These are phyloP conservation scores for Blastobotrys parvus DNA, from an alignment of 805 yeast genomes.

Conservation along the genomic window DNA sequence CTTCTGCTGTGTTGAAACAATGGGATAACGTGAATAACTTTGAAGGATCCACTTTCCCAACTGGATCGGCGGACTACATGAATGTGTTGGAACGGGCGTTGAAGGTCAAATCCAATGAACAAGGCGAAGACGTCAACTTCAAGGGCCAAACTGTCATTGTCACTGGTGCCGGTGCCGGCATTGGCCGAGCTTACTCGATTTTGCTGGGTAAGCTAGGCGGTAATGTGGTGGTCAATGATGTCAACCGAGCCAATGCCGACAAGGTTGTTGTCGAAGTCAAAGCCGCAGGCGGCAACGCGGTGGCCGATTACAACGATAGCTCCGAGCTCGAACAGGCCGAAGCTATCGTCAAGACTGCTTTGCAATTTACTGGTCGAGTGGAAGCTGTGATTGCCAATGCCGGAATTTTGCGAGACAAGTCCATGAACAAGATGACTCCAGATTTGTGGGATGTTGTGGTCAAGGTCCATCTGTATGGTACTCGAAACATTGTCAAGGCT, in stretches of 20 bases:
- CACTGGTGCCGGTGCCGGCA: conserved; percentile 93
- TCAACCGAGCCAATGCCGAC: conserved; percentile 63
- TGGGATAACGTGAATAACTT: conserved; percentile 59
- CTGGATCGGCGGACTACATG: conserved; percentile 61
- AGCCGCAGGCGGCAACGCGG: conserved; percentile 68
- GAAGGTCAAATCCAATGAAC: conserved; percentile 48
- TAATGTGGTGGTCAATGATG: conserved; percentile 88
- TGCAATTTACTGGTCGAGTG: conserved; percentile 69
- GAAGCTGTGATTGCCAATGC: conserved; percentile 89
- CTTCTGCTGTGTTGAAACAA: conserved; percentile 69
- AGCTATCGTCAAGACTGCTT: conserved; percentile 73
- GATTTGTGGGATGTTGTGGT: conserved; percentile 76
- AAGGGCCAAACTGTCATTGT: conserved; percentile 80
- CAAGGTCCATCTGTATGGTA: conserved; percentile 75
- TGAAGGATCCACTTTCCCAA: conserved; percentile 54
- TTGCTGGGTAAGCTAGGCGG: conserved; percentile 88
- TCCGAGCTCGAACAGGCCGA: conserved; percentile 65
- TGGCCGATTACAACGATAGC: conserved; percentile 77
- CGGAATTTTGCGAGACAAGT: conserved; percentile 85
- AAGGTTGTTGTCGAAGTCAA: conserved; percentile 66
- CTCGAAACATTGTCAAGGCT: conserved; percentile 71
- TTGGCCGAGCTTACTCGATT: conserved; percentile 85
- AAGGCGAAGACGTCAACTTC: conserved; percentile 52
- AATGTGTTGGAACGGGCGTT: conserved; percentile 47
- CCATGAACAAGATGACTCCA: conserved; percentile 77